phyloP scores from a whole-genome alignment of 345 rosid genomes.

The Noccaea bulbosa region DNA sequence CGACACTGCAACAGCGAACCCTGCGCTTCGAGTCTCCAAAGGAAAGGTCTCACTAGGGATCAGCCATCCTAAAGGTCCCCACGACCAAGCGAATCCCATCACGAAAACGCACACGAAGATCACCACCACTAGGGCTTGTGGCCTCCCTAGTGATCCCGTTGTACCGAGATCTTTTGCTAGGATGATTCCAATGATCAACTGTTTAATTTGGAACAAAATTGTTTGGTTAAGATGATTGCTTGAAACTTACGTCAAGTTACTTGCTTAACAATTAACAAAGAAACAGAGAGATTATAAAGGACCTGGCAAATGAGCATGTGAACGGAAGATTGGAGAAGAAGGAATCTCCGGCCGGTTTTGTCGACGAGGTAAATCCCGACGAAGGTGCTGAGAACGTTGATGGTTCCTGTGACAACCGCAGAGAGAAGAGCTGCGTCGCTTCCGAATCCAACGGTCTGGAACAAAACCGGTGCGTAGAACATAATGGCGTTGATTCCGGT shows the following conservation, averaged over 20 bases:
- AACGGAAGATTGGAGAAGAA: conserved; percentile 60
- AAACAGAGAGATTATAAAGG: background rate
- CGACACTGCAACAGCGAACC: conserved; percentile 64
- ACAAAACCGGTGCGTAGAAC: conserved; percentile 65
- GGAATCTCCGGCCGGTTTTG: conserved; percentile 46
- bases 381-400: conserved; percentile 63
- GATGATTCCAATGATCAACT: conserved; percentile 57
- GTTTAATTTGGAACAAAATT: background rate
- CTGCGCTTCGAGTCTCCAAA: conserved; percentile 64
- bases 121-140: conserved; percentile 54
- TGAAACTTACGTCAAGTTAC: background rate
- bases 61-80: conserved; percentile 88
- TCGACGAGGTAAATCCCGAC: conserved; percentile 67
- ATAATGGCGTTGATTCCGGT: conserved; percentile 67
- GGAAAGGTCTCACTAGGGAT: conserved; percentile 78
- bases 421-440: conserved; percentile 62
- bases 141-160: conserved; percentile 45
- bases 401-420: conserved; percentile 58
- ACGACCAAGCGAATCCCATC: conserved; percentile 76
- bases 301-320: conserved; percentile 52
- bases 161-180: conserved; percentile 44
- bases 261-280: background rate
- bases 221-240: conserved; percentile 1
- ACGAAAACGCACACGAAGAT: conserved; percentile 61
- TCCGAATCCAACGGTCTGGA: conserved; percentile 72